Evolutionary conservation across 2,329 filamentous ascomycete genomes (phyloP).

Genomic region (Aspergillus piperis): DNA sequence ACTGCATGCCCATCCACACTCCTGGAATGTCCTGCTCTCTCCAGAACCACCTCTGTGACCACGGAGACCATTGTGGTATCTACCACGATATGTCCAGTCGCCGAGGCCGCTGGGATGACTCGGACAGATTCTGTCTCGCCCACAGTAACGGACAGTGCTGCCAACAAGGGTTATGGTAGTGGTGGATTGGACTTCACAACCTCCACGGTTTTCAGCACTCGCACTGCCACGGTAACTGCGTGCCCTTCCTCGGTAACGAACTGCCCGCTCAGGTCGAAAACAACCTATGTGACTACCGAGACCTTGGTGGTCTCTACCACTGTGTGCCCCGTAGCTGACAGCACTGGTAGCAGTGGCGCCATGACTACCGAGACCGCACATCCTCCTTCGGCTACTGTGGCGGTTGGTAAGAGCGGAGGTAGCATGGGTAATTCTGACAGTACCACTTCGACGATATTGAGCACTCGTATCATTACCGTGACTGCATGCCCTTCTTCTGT

Average conservation of each 20-base stretch:
- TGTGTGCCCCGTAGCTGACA: constrained; percentile 21
- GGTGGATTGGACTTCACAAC: constrained; percentile 15
- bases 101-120: neutral
- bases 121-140: neutral
- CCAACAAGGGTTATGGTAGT: neutral
- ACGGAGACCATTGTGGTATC: constrained; percentile 1
- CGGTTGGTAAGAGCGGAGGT: neutral
- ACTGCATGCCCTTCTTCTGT: constrained; percentile 30
- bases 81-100: constrained; percentile 1
- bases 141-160: neutral
- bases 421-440: neutral
- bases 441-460: constrained; percentile 28
- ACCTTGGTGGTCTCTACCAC: constrained; percentile 26
- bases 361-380: neutral
- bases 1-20: neutral
- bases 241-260: constrained; percentile 31
- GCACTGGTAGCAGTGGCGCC: neutral
- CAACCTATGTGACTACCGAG: constrained; percentile 25
- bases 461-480: constrained; percentile 26
- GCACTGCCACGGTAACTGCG: constrained; percentile 27
- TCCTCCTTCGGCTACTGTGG: neutral
- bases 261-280: constrained; percentile 25
- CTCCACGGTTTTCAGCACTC: constrained; percentile 26
- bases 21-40: neutral
- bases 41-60: neutral